Evolutionary conservation across 306 rosid species (phyloP).

Genomic region (Pyrus betulifolia): DNA sequence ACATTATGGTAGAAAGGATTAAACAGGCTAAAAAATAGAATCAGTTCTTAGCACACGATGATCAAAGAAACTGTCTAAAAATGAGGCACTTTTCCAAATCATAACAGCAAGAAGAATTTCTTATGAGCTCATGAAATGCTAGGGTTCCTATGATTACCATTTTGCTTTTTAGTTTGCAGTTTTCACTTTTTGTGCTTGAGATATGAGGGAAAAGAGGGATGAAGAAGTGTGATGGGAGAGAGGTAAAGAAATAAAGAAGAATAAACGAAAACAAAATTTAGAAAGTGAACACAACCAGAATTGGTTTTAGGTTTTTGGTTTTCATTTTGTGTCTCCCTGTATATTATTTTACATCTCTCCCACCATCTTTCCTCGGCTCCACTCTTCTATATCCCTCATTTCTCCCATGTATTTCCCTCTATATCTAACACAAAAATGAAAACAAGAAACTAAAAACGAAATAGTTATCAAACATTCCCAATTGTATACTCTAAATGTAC

Average conservation of each 20-base stretch:
- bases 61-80: not conserved
- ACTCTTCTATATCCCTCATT: not conserved
- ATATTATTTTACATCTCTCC: not conserved
- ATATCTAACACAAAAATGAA: not conserved
- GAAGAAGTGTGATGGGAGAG: not conserved
- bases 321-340: not conserved
- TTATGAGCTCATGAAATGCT: not conserved
- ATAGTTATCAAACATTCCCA: not conserved
- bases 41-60: not conserved
- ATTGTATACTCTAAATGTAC: not conserved
- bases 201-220: not conserved
- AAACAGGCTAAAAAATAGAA: not conserved
- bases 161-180: not conserved
- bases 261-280: not conserved
- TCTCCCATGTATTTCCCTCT: not conserved
- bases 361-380: not conserved
- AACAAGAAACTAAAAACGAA: not conserved
- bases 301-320: not conserved
- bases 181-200: not conserved
- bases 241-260: not conserved
- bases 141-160: not conserved
- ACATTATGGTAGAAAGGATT: not conserved
- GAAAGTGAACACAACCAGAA: not conserved
- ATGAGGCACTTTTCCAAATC: not conserved
- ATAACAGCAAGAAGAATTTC: not conserved